These are phyloP conservation scores for Halenospora varia DNA, from an alignment of 495 filamentous ascomycete species.

Conservation along the genomic window DNA sequence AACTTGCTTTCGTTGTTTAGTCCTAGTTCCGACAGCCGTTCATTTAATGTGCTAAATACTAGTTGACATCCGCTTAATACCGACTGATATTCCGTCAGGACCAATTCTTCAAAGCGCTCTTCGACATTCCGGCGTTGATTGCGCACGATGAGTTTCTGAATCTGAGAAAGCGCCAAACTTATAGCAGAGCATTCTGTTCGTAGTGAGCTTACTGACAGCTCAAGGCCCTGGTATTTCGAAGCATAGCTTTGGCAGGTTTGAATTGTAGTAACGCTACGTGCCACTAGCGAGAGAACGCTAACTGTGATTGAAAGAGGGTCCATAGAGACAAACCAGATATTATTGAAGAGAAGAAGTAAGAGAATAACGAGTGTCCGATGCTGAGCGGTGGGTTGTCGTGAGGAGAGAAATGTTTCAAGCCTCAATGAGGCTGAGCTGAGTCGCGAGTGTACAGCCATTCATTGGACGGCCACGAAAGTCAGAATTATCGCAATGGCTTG, in stretches of 20 bases:
- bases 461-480: no score
- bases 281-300: slow-evolving; percentile 2
- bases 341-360: no score
- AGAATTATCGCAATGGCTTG: no score
- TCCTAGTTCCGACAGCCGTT: not conserved
- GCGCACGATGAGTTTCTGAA: slow-evolving; percentile 1
- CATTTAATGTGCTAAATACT: not conserved
- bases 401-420: no score
- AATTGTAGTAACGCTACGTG: not conserved
- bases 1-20: not conserved
- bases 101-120: slow-evolving; percentile 3
- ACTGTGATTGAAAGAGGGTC: slow-evolving; percentile 10
- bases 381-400: no score
- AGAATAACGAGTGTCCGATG: no score
- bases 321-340: slow-evolving; percentile 1
- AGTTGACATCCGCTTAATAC: slow-evolving; percentile 1
- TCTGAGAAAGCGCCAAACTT: not conserved
- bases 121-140: not conserved
- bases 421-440: no score
- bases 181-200: slow-evolving; percentile 10
- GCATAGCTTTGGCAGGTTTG: slow-evolving; percentile 9
- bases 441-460: no score
- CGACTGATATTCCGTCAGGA: slow-evolving; percentile 1
- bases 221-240: not conserved
- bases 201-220: not conserved